These are phyloP conservation scores for Cladosporium sp. DNA, from an alignment of 2,329 filamentous ascomycete species.

Conservation along the genomic window DNA sequence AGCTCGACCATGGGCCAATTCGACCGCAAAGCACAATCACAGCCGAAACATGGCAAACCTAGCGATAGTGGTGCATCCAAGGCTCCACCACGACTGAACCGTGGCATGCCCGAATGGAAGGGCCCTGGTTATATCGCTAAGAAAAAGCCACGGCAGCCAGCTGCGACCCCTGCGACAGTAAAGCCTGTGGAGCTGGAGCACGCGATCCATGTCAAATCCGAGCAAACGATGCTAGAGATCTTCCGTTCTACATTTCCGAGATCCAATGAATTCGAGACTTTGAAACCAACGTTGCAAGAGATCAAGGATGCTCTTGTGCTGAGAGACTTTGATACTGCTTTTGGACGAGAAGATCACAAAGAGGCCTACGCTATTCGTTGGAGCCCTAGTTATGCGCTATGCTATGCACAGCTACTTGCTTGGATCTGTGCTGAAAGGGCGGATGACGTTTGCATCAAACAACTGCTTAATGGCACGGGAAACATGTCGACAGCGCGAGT, in stretches of 20 bases:
- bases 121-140: background rate
- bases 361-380: slow-evolving; percentile 84
- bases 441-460: background rate
- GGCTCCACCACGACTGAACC: background rate
- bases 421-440: slow-evolving; percentile 29
- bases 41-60: slow-evolving; percentile 9
- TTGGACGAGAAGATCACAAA: slow-evolving; percentile 66
- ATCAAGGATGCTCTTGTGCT: background rate
- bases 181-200: background rate
- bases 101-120: background rate
- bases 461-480: background rate
- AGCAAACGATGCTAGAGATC: slow-evolving; percentile 80
- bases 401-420: slow-evolving; percentile 63
- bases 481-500: slow-evolving; percentile 32
- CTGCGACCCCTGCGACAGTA: background rate
- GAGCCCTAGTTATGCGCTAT: slow-evolving; percentile 81
- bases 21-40: slow-evolving; percentile 6
- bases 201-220: slow-evolving; percentile 54
- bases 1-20: slow-evolving; percentile 1
- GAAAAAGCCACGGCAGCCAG: background rate
- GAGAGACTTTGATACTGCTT: slow-evolving; percentile 75
- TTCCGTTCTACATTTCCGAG: slow-evolving; percentile 33
- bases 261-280: slow-evolving; percentile 2
- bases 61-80: slow-evolving; percentile 7
- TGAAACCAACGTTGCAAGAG: slow-evolving; percentile 2